Evolutionary conservation across 345 rosid species (phyloP).

Genomic region (Anastatica hierochuntica): DNA sequence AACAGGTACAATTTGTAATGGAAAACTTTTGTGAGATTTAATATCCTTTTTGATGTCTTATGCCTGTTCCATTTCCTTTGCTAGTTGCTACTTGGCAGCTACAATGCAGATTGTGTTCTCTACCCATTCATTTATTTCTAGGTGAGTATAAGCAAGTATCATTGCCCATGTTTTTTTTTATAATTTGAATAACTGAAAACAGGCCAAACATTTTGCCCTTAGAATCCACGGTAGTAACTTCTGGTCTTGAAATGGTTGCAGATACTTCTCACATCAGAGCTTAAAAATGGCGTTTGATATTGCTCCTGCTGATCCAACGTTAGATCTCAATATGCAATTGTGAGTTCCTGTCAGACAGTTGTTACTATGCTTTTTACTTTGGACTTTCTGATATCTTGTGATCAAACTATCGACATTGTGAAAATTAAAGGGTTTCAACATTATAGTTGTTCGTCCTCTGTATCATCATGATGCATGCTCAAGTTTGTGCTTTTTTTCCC

Average conservation of each 20-base stretch:
- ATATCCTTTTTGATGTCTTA: neutral
- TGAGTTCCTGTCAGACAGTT: conserved; percentile 32
- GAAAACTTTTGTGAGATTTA: neutral
- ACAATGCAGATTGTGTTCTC: conserved; percentile 95
- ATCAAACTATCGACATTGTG: neutral
- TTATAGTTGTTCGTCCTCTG: conserved; percentile 1
- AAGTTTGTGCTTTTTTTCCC: neutral
- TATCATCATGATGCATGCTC: conserved; percentile 6
- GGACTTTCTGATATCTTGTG: conserved; percentile 6
- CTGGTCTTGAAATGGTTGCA: conserved; percentile 24
- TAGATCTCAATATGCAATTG: conserved; percentile 94
- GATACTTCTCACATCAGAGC: conserved; percentile 60
- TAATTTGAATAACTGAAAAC: neutral
- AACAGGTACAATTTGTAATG: conserved; percentile 53
- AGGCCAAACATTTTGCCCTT: neutral
- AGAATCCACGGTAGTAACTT: conserved; percentile 5
- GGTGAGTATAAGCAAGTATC: conserved; percentile 34
- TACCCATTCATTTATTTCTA: conserved; percentile 50
- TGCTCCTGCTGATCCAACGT: conserved; percentile 97
- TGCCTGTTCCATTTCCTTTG: conserved; percentile 20
- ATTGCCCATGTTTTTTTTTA: neutral
- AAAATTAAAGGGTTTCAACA: neutral
- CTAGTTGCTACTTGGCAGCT: conserved; percentile 98
- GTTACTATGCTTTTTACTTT: neutral
- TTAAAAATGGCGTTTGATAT: conserved; percentile 66